Evolutionary conservation across 2,329 filamentous ascomycete genomes (phyloP).

Genomic region (Tolypocladium tundrense): DNA sequence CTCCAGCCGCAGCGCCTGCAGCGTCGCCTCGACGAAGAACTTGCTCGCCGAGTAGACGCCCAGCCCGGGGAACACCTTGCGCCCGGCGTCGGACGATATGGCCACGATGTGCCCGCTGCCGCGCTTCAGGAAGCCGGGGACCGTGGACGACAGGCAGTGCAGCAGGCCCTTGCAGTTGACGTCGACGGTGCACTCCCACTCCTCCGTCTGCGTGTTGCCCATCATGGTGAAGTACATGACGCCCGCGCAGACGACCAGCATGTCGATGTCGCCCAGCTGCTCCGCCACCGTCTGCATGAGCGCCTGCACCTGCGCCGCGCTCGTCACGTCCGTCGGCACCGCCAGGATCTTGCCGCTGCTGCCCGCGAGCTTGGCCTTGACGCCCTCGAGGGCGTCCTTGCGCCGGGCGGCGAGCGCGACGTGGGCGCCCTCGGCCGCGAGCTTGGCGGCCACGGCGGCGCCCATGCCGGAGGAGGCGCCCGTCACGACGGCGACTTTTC

Average conservation of each 20-base stretch:
- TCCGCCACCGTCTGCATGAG: conserved; percentile 49
- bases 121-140: conserved; percentile 62
- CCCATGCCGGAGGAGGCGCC: conserved; percentile 74
- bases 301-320: conserved; percentile 52
- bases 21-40: conserved; percentile 74
- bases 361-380: conserved; percentile 49
- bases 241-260: conserved; percentile 69
- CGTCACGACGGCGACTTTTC: conserved; percentile 65
- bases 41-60: conserved; percentile 78
- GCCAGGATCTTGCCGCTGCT: conserved; percentile 56
- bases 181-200: conserved; percentile 76
- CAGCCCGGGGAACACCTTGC: conserved; percentile 71
- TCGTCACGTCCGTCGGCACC: conserved; percentile 63
- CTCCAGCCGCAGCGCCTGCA: conserved; percentile 67
- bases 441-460: conserved; percentile 58
- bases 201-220: conserved; percentile 61
- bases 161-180: conserved; percentile 80
- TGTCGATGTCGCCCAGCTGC: conserved; percentile 62
- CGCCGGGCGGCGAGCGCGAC: conserved; percentile 65
- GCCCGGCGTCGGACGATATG: conserved; percentile 72
- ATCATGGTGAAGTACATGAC: conserved; percentile 90
- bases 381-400: conserved; percentile 53
- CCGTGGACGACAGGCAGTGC: conserved; percentile 57
- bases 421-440: conserved; percentile 61
- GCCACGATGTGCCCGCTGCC: conserved; percentile 65